Evolutionary conservation across 352 stramenopile genomes (phyloP), one percentile per base, ranked within the genome.

Genomic region (Globisporangium nodosum): DNA sequence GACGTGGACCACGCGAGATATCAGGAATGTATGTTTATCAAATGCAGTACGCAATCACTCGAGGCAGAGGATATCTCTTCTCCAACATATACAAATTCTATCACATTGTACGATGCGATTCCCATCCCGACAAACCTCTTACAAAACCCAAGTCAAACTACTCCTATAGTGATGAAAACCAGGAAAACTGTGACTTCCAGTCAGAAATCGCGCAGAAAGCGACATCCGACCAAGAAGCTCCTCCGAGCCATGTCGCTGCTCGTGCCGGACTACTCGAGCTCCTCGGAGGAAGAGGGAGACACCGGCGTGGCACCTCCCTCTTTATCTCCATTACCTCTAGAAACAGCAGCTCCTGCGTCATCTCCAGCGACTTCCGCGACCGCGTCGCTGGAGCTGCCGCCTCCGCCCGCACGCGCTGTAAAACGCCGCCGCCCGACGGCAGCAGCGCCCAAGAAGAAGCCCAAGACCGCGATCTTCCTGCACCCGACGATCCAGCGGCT

Each of bases 401-500:
- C 21, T 24, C 21, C 35, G 21, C 40, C 49, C 13, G n/a, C 46
- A 37, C 13, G 21, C 3, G 5, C 59, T 15, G 55, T 42, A 2
- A 76, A 78, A 47, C 11, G 35, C 18, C 68, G 60, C 52, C 74
- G 67, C 40, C 70, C 65, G 20, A 63, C 65, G 42, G 59, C 16
- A 33, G 68, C 61, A 43, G 37, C 9, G 9, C 9, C 31, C 43
- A 63, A 56, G 49, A 70, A 65, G n/a, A 82, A 77, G 50, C 46
- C 55, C n/a, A 88, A 85, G 58, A 82, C 68, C 33, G 66, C 64
- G 21, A 61, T 86, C 37, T 76, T 73, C 43, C 58, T 88, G 43
- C 75, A 77, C 24, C 74, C 73, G 3, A 69, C 80, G 58, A 88
- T 88, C 50, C 75, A 86, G 64, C 65, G 63, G 18, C 64, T 88